Evolutionary conservation across 164 flowering plant genomes (phyloP), one percentile per base, ranked within the genome.

Genomic region (Cinnamomum chago): DNA sequence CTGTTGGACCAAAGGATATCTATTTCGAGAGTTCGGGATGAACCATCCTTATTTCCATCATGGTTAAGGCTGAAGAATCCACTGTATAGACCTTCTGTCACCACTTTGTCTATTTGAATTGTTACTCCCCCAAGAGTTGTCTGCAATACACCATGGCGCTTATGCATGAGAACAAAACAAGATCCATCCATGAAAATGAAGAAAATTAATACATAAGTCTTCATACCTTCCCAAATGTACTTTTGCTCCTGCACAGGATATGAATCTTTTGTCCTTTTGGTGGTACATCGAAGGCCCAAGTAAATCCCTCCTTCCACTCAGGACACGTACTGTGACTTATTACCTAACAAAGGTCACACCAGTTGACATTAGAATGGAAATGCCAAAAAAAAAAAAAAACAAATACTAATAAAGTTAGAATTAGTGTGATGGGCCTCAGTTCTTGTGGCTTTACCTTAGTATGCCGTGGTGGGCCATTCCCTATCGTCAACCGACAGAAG

Each of bases 221-320:
- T 60, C 66, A 77, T 85, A 92, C 98, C 95, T 94, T 94, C 58
- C 94, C 97, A 72, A 94, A 94, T 35, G 97, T 92, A 68, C 80
- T 89, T 76, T 87, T 94, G 91, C 87, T 92, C 86, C 88, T 92
- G 90, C 98, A 94, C 50, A 84, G 60, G 68, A 94, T 94, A 73
- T 94, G 95, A 28, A 92, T 93, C 62, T 92, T 94, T 80, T 94
- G 97, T 28, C 97, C 98, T 78, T 90, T 92, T 2, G 97, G 98
- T 20, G 98, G 98, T 24, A 92, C 92, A 82, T 94, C 97, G 82
- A 94, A 94, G 24, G 93, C 91, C 98, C 98, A 92, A 18, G 89
- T 88, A 76, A 92, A 92, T 6, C 89, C 92, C 84, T 94, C 97
- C 83, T 92, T 86, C 98, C 97, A 92, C 81, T 93, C 97, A 20